Conservation (phyloP, 1,284 basidiomycete genomes). For the Schizophyllum commune region DNA sequence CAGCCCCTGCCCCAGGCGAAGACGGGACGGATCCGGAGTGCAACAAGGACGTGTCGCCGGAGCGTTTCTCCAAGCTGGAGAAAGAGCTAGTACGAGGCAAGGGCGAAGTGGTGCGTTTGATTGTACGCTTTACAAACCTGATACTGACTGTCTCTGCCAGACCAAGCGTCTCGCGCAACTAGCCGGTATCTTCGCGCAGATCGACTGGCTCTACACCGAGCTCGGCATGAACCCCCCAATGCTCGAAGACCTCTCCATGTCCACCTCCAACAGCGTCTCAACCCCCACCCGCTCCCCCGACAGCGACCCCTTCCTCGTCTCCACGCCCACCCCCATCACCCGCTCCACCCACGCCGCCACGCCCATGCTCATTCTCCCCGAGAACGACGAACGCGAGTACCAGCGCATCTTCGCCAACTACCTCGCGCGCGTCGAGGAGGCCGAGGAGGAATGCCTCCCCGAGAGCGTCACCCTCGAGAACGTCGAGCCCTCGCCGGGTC, state of each 20-base stretch:
- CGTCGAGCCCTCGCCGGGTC: conserved; percentile 59
- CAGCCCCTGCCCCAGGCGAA: conserved; percentile 34
- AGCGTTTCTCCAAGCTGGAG: conserved; percentile 70
- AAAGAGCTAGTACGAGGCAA: conserved; percentile 76
- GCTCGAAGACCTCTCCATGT: conserved; percentile 36
- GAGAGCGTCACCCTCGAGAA: conserved; percentile 33
- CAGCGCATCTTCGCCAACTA: conserved; percentile 57
- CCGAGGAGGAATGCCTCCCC: conserved; percentile 36
- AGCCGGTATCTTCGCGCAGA: conserved; percentile 56
- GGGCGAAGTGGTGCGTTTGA: conserved; percentile 62
- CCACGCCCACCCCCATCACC: conserved; percentile 43
- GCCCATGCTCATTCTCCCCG: conserved; percentile 19
- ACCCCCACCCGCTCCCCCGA: conserved; percentile 28
- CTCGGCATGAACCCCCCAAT: conserved; percentile 59
- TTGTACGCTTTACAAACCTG: background rate
- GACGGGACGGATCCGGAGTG: conserved; percentile 30
- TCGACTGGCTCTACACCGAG: conserved; percentile 75
- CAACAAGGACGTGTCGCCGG: conserved; percentile 65
- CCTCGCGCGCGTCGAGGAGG: conserved; percentile 53
- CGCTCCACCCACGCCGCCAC: conserved; percentile 23
- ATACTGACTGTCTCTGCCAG: conserved; percentile 26
- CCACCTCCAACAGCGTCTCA: conserved; percentile 25
- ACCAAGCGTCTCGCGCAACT: conserved; percentile 60
- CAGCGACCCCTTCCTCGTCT: conserved; percentile 47
- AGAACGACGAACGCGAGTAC: conserved; percentile 36